A percentile compares a stretch with the other conserved stretches of the same genome.
These are phyloP conservation scores for Purpureocillium lavendulum DNA, from an alignment of 2,329 filamentous ascomycete species.

Conservation along the genomic window DNA sequence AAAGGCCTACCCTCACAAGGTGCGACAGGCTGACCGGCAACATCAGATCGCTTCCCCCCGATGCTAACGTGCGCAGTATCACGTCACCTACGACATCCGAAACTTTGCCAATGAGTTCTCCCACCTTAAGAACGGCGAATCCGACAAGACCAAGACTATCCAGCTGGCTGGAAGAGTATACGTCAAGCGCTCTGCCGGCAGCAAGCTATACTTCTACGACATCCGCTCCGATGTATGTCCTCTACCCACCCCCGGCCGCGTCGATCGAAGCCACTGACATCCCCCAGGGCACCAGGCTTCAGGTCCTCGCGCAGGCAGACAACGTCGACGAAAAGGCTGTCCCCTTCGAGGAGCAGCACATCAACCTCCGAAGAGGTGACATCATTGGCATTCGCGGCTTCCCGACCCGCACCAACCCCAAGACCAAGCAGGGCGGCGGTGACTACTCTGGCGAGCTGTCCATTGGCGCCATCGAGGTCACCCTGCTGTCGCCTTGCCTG, in stretches of 20 bases:
- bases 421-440: constrained; percentile 76
- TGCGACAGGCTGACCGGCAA: constrained; percentile 5
- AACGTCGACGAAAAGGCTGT: constrained; percentile 57
- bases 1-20: constrained; percentile 72
- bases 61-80: constrained; percentile 45
- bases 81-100: constrained; percentile 72
- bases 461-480: constrained; percentile 81
- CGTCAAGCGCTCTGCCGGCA: constrained; percentile 72
- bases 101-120: constrained; percentile 74
- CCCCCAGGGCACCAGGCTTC: constrained; percentile 56
- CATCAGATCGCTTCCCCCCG: background rate
- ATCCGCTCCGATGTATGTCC: constrained; percentile 26
- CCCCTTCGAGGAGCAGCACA: constrained; percentile 80
- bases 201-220: constrained; percentile 89
- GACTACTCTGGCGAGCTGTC: constrained; percentile 67
- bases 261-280: background rate
- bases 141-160: constrained; percentile 65
- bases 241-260: background rate
- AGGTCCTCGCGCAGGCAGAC: constrained; percentile 88
- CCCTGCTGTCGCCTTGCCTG: constrained; percentile 82
- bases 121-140: constrained; percentile 81
- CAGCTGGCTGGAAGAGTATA: constrained; percentile 81
- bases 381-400: constrained; percentile 54
- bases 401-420: constrained; percentile 64
- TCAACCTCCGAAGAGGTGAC: constrained; percentile 82